A percentile compares a stretch with the other conserved stretches of the same genome.
Conservation (phyloP, 345 rosid genomes). For the Eucalyptus grandis region DNA sequence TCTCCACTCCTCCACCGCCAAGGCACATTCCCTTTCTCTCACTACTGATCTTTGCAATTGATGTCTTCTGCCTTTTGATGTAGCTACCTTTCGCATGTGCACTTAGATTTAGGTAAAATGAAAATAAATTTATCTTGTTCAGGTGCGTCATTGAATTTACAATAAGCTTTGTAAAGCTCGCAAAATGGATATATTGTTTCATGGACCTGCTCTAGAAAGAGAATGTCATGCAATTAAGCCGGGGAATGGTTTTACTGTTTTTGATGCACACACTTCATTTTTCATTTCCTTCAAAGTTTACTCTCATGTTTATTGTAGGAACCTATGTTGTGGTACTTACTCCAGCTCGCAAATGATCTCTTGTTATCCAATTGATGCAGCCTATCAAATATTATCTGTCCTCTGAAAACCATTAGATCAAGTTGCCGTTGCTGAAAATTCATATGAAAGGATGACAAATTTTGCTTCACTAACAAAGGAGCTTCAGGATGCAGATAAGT, state of each 20-base stretch:
- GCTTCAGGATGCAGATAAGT: not conserved
- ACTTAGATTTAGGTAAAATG: not conserved
- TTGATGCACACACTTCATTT: too few relatives aligned
- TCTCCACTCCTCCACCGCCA: too few relatives aligned
- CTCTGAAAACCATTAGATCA: slow-evolving; percentile 31
- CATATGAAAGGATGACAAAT: not conserved
- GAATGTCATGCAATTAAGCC: not conserved
- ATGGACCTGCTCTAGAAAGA: not conserved
- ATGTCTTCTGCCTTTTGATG: not conserved
- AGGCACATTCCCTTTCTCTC: too few relatives aligned
- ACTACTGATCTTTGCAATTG: too few relatives aligned
- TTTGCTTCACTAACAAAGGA: slow-evolving; percentile 4
- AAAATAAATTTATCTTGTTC: not conserved
- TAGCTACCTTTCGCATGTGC: too few relatives aligned
- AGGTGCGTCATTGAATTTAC: not conserved
- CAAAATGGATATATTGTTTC: not conserved
- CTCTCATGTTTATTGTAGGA: not conserved
- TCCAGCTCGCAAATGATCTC: not conserved
- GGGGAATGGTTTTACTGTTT: too few relatives aligned
- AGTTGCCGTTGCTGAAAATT: not conserved
- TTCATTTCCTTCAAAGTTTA: not conserved
- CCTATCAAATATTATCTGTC: slow-evolving; percentile 49
- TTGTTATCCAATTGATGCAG: slow-evolving; percentile 22
- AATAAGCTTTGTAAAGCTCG: not conserved
- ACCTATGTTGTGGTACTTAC: not conserved